These are phyloP conservation scores for Monosporascus sp. DNA, from an alignment of 2,329 filamentous ascomycete species.

Conservation along the genomic window DNA sequence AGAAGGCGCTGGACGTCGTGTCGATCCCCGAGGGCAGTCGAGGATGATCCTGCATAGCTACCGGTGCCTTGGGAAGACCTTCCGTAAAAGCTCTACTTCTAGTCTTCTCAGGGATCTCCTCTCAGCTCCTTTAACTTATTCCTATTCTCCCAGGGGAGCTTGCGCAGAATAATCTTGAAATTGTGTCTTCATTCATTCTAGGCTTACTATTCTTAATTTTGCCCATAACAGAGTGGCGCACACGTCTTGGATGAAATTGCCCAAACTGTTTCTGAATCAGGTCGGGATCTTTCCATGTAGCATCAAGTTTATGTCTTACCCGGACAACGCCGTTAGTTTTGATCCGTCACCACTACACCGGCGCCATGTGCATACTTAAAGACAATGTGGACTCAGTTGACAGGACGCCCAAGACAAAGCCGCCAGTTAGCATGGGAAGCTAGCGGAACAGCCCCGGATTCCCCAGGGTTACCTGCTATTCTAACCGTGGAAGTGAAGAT, in stretches of 20 bases:
- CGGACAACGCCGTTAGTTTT: constrained; percentile 35
- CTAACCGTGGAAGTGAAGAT: constrained; percentile 31
- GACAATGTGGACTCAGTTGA: constrained; percentile 28
- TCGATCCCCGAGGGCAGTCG: constrained; percentile 76
- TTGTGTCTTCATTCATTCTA: background rate
- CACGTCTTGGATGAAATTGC: constrained; percentile 31
- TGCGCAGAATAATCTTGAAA: too few relatives aligned
- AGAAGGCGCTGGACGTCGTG: constrained; percentile 79
- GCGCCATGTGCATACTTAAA: constrained; percentile 30
- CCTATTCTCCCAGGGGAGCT: too few relatives aligned
- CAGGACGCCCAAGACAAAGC: constrained; percentile 32
- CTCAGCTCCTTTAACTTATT: too few relatives aligned
- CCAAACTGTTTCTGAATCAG: constrained; percentile 24
- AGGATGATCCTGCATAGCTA: too few relatives aligned
- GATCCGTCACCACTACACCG: constrained; percentile 32
- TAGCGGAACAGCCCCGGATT: background rate
- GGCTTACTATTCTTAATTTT: background rate
- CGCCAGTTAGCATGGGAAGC: constrained; percentile 24
- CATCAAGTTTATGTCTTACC: constrained; percentile 17
- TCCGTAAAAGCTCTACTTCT: too few relatives aligned
- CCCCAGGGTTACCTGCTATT: background rate
- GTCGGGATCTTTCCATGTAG: background rate
- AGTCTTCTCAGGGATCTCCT: too few relatives aligned
- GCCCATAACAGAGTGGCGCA: constrained; percentile 34
- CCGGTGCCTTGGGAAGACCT: too few relatives aligned